Evolutionary conservation across 2,329 filamentous ascomycete species (phyloP).

Genomic region (Penicillium sp.): DNA sequence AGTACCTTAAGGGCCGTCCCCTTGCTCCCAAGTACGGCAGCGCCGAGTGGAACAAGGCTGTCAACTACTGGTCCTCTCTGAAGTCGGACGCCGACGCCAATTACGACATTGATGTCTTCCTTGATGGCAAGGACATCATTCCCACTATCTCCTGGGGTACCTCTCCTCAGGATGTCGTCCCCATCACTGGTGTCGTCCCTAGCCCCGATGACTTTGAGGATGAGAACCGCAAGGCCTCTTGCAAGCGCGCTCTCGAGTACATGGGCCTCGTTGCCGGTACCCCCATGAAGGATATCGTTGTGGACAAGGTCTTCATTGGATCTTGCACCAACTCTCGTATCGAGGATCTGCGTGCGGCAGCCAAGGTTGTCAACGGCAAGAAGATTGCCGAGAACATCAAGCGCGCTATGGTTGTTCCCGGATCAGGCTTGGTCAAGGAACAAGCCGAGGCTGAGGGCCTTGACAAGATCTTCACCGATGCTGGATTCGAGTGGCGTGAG

Average conservation of each 20-base stretch:
- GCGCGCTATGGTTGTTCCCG: conserved; percentile 94
- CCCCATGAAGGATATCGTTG: conserved; percentile 84
- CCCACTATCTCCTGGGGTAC: conserved; percentile 98
- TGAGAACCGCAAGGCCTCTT: conserved; percentile 78
- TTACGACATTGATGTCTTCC: conserved; percentile 87
- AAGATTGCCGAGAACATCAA: conserved; percentile 88
- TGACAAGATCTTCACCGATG: conserved; percentile 87
- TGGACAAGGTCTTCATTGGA: conserved; percentile 98
- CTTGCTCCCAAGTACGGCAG: conserved; percentile 84
- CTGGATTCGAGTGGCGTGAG: conserved; percentile 97
- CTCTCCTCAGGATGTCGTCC: conserved; percentile 93
- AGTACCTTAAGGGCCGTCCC: conserved; percentile 90
- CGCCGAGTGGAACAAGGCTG: conserved; percentile 86
- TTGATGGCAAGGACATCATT: conserved; percentile 89
- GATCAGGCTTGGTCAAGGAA: conserved; percentile 90
- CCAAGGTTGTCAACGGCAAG: conserved; percentile 82
- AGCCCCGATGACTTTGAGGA: conserved; percentile 85
- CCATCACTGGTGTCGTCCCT: conserved; percentile 89
- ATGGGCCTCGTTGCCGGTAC: conserved; percentile 91
- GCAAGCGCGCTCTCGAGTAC: conserved; percentile 85
- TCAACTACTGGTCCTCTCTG: conserved; percentile 85
- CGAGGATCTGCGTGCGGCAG: conserved; percentile 89
- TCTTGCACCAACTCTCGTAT: conserved; percentile 98
- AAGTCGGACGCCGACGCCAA: conserved; percentile 86
- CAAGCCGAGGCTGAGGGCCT: conserved; percentile 91